A percentile compares a stretch with the other conserved stretches of the same genome.
phyloP scores from a whole-genome alignment of 1,284 basidiomycete species.

The Takashimella tepidaria region DNA sequence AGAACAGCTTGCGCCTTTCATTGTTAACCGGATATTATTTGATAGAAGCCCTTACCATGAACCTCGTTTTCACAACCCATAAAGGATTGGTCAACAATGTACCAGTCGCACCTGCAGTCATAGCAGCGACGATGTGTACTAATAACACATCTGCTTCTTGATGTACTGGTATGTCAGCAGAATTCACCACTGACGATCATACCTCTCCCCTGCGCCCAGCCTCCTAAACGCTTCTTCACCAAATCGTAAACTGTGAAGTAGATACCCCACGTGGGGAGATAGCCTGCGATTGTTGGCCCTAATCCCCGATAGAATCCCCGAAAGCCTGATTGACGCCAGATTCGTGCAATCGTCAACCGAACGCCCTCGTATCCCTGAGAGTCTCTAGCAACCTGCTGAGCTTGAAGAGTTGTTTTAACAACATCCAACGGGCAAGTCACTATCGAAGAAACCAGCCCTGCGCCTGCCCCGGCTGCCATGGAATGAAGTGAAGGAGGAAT shows the following conservation, averaged over 20 bases:
- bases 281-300: slow-evolving; percentile 90
- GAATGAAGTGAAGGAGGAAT: slow-evolving; percentile 43
- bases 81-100: slow-evolving; percentile 87
- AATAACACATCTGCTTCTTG: slow-evolving; percentile 23
- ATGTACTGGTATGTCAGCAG: slow-evolving; percentile 17
- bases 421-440: slow-evolving; percentile 97
- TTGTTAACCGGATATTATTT: neutral
- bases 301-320: slow-evolving; percentile 87
- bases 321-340: slow-evolving; percentile 69
- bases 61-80: slow-evolving; percentile 96
- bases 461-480: slow-evolving; percentile 54
- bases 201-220: slow-evolving; percentile 41
- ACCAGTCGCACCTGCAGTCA: slow-evolving; percentile 84
- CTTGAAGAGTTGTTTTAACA: slow-evolving; percentile 94
- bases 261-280: slow-evolving; percentile 95
- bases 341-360: slow-evolving; percentile 65
- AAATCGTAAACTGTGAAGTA: slow-evolving; percentile 97
- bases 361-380: slow-evolving; percentile 70
- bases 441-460: slow-evolving; percentile 83
- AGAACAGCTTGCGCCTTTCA: slow-evolving; percentile 51
- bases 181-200: slow-evolving; percentile 10
- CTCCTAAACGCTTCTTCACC: slow-evolving; percentile 75
- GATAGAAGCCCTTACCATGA: slow-evolving; percentile 66
- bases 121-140: slow-evolving; percentile 82
- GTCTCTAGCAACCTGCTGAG: slow-evolving; percentile 65